A percentile compares a stretch with the other conserved stretches of the same genome.
phyloP scores from a whole-genome alignment of 139 green algal genomes.

The Nannochloris sp. region DNA sequence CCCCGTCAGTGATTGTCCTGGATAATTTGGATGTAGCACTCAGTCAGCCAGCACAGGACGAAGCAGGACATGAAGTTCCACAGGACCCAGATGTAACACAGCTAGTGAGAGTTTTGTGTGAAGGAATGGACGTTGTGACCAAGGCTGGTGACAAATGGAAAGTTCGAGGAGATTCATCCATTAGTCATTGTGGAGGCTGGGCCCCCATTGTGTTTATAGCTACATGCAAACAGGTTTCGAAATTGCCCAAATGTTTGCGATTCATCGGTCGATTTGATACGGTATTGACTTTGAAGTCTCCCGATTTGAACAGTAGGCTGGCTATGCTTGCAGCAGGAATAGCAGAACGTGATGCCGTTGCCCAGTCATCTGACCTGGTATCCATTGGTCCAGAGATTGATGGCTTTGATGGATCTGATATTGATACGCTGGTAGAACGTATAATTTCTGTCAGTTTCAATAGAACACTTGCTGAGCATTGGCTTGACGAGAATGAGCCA shows the following conservation, averaged over 20 bases:
- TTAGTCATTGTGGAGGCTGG: neutral
- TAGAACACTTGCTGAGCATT: conserved; percentile 17
- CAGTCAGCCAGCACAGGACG: conserved; percentile 10
- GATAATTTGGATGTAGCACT: conserved; percentile 73
- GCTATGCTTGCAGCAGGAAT: conserved; percentile 40
- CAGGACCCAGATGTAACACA: conserved; percentile 13
- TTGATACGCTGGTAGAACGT: conserved; percentile 59
- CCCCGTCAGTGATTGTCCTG: conserved; percentile 66
- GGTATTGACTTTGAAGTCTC: conserved; percentile 32
- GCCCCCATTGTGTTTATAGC: conserved; percentile 33
- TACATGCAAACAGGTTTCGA: conserved; percentile 23
- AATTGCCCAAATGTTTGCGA: conserved; percentile 35
- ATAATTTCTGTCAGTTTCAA: conserved; percentile 40
- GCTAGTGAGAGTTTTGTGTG: conserved; percentile 25
- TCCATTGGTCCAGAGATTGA: conserved; percentile 38
- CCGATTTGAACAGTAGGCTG: conserved; percentile 30
- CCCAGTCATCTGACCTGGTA: neutral
- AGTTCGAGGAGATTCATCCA: neutral
- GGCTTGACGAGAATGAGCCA: neutral
- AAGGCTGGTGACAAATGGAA: conserved; percentile 12
- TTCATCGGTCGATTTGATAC: conserved; percentile 44
- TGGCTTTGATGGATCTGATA: conserved; percentile 65
- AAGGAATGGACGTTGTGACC: conserved; percentile 28
- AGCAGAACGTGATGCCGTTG: conserved; percentile 7
- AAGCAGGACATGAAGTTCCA: conserved; percentile 8